Conservation (phyloP, 2,329 filamentous ascomycete genomes). For the Phymatotrichopsis omnivora region DNA sequence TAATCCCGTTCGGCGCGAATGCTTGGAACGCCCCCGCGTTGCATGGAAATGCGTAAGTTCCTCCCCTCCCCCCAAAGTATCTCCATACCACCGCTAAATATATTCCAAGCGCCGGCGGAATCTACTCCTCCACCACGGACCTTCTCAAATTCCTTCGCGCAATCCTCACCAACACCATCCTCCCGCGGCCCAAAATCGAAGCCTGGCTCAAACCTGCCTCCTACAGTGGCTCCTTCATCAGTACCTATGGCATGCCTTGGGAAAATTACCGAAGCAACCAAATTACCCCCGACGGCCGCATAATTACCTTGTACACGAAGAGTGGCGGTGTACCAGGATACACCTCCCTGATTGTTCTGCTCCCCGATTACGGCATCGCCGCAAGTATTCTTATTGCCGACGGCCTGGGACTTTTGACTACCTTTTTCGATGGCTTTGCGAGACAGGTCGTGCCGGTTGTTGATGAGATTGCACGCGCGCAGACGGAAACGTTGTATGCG, state of each 20-base stretch:
- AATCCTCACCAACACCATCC: constrained; percentile 15
- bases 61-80: not conserved
- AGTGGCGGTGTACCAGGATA: constrained; percentile 24
- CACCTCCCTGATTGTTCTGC: constrained; percentile 15
- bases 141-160: constrained; percentile 15
- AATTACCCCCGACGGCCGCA: constrained; percentile 14
- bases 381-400: constrained; percentile 21
- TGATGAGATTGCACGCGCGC: constrained; percentile 16
- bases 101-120: constrained; percentile 13
- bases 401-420: not conserved
- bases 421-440: constrained; percentile 11
- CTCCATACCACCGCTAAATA: not conserved
- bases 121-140: constrained; percentile 24
- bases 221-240: constrained; percentile 14
- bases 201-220: constrained; percentile 22
- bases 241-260: constrained; percentile 20
- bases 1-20: constrained; percentile 23
- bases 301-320: constrained; percentile 24
- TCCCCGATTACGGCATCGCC: constrained; percentile 23
- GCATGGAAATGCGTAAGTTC: constrained; percentile 14
- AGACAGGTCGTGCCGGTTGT: constrained; percentile 18
- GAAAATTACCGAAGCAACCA: constrained; percentile 17
- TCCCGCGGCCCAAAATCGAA: constrained; percentile 14
- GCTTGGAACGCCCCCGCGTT: constrained; percentile 16
- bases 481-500: constrained; percentile 14